These are phyloP conservation scores for Tetradesmus lagerheimii DNA, from an alignment of 139 green algal genomes.

Conservation along the genomic window DNA sequence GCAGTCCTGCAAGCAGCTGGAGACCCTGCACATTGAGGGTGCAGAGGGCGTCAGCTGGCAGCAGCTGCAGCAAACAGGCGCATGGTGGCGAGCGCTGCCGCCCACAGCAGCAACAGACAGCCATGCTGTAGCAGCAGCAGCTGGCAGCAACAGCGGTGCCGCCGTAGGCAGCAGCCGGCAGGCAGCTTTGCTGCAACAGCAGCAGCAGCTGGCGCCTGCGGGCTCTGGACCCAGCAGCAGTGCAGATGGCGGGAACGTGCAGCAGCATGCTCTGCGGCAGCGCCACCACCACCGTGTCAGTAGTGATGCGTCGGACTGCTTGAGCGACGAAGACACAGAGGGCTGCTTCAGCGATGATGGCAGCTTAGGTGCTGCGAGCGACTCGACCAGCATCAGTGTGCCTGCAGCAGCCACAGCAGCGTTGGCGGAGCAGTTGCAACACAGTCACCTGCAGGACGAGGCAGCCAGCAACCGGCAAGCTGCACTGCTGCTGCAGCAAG, in stretches of 20 bases:
- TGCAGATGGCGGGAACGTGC: background rate
- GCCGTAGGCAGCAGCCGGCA: background rate
- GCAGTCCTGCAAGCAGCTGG: conserved; percentile 53
- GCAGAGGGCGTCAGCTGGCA: conserved; percentile 61
- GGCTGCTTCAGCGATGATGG: background rate
- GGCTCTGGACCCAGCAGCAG: conserved; percentile 17
- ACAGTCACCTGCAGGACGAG: background rate
- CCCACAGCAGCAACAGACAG: background rate
- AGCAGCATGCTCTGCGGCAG: background rate
- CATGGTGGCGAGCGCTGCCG: background rate
- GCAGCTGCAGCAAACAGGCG: conserved; percentile 1
- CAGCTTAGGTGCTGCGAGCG: conserved; percentile 16
- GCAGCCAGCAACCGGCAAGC: background rate
- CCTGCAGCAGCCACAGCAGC: conserved; percentile 32
- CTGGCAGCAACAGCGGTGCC: background rate
- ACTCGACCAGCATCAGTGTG: conserved; percentile 31
- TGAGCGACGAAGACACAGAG: conserved; percentile 23
- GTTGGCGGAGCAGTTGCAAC: conserved; percentile 25
- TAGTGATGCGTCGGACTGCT: background rate
- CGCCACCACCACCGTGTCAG: background rate
- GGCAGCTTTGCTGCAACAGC: background rate
- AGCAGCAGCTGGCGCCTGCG: background rate
- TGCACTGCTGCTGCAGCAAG: background rate
- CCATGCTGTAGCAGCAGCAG: background rate
- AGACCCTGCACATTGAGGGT: conserved; percentile 56